Evolutionary conservation across 2,329 filamentous ascomycete genomes (phyloP).

Genomic region (Tolypocladium paradoxum): DNA sequence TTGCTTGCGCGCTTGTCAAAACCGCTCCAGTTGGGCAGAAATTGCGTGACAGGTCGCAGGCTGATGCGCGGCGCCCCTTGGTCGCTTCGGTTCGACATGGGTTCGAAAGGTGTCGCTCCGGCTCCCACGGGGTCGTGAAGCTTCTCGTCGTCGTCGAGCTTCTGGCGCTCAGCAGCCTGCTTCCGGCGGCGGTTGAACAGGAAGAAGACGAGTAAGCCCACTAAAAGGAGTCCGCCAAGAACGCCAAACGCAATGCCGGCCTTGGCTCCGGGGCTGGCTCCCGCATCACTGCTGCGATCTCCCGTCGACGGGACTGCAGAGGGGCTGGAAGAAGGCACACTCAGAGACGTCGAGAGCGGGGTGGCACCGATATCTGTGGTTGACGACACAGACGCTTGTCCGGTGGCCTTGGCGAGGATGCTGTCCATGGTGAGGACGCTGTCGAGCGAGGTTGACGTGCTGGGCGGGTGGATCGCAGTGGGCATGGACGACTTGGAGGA

Average conservation of each 20-base stretch:
- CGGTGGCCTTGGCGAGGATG: constrained; percentile 20
- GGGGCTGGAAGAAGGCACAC: constrained; percentile 11
- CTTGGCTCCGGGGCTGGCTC: constrained; percentile 38
- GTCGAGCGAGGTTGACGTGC: constrained; percentile 13
- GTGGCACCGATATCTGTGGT: constrained; percentile 6
- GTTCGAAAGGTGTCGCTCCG: constrained; percentile 17
- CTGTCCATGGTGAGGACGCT: constrained; percentile 16
- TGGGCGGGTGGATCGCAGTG: constrained; percentile 2
- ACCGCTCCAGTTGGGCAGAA: constrained; percentile 51
- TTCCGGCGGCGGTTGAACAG: constrained; percentile 61
- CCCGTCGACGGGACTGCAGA: constrained; percentile 5
- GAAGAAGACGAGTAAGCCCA: constrained; percentile 61
- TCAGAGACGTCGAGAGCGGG: constrained; percentile 8
- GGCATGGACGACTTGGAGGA: neutral
- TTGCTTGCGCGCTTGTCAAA: constrained; percentile 40
- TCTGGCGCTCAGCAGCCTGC: constrained; percentile 39
- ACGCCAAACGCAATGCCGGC: constrained; percentile 82
- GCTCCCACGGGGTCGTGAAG: constrained; percentile 25
- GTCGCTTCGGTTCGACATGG: constrained; percentile 15
- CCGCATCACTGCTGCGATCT: constrained; percentile 3
- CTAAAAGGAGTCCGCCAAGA: constrained; percentile 53
- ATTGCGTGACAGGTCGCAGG: constrained; percentile 73
- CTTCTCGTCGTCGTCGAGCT: constrained; percentile 55
- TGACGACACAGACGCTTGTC: constrained; percentile 6
- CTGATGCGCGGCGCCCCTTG: constrained; percentile 67